Percentiles rank a stretch among this genome's conserved stretches.
Conservation (phyloP, 2,329 filamentous ascomycete species). For the Davidsoniella australis region DNA sequence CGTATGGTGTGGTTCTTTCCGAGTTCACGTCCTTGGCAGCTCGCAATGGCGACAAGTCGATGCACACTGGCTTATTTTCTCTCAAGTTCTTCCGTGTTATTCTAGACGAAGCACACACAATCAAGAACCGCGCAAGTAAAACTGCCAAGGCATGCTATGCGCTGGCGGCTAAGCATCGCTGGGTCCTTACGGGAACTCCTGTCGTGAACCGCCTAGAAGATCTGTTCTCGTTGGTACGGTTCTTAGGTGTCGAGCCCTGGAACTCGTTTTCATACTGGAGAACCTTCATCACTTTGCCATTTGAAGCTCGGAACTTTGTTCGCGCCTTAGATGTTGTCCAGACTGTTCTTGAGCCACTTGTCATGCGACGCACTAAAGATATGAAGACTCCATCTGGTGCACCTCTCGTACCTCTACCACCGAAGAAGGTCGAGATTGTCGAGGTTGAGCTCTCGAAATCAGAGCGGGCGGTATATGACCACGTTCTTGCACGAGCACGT, state of each 20-base stretch:
- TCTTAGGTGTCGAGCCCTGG: constrained; percentile 91
- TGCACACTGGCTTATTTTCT: constrained; percentile 65
- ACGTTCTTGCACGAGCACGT: constrained; percentile 72
- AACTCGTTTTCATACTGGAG: constrained; percentile 99
- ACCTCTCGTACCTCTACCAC: constrained; percentile 62
- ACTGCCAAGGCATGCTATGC: constrained; percentile 92
- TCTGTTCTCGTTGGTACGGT: constrained; percentile 80
- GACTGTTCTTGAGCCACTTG: constrained; percentile 88
- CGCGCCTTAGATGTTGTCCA: constrained; percentile 91
- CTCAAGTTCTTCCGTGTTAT: constrained; percentile 90
- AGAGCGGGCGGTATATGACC: constrained; percentile 82
- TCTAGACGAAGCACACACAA: constrained; percentile 84
- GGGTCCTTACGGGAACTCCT: constrained; percentile 86
- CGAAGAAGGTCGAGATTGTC: constrained; percentile 69
- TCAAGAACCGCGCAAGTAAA: constrained; percentile 82
- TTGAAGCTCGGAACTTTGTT: constrained; percentile 88
- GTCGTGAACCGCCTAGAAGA: constrained; percentile 95
- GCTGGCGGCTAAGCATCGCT: constrained; percentile 67
- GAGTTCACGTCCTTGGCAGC: constrained; percentile 41
- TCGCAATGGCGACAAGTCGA: constrained; percentile 44
- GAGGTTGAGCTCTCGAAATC: constrained; percentile 69
- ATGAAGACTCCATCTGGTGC: constrained; percentile 85
- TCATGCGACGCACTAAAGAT: constrained; percentile 86
- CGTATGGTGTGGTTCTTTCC: constrained; percentile 80
- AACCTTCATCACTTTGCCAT: constrained; percentile 94